Conservation (phyloP, 768 basidiomycete species). For the Guyanaporus albipodus region DNA sequence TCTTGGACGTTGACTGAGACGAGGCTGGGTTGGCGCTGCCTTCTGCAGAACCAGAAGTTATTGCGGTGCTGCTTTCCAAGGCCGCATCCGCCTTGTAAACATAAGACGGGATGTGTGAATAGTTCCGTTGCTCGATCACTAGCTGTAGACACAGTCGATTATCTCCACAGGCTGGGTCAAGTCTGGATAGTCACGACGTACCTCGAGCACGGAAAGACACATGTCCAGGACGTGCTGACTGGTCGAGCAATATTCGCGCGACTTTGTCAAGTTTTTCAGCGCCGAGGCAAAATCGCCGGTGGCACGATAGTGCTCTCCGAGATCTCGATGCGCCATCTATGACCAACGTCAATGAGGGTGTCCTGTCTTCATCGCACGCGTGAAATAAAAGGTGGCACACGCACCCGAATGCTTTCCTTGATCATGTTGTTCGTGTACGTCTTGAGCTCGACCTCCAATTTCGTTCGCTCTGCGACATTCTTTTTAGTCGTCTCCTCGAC, state of each 20-base stretch:
- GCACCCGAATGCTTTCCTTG: conserved; percentile 94
- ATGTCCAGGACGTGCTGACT: conserved; percentile 92
- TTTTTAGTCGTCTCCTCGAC: conserved; percentile 60
- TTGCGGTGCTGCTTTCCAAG: conserved; percentile 55
- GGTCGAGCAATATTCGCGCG: conserved; percentile 88
- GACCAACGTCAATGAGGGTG: background rate
- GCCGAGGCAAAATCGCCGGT: conserved; percentile 69
- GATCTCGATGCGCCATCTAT: conserved; percentile 88
- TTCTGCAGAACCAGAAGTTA: conserved; percentile 30
- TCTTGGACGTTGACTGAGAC: conserved; percentile 33
- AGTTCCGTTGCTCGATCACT: conserved; percentile 81
- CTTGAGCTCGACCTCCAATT: conserved; percentile 91
- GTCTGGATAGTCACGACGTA: conserved; percentile 25
- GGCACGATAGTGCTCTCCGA: conserved; percentile 74
- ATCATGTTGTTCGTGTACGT: conserved; percentile 96
- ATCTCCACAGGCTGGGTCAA: background rate
- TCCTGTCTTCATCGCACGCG: background rate
- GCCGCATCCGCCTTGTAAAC: conserved; percentile 95
- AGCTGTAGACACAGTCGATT: conserved; percentile 43
- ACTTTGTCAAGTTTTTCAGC: conserved; percentile 83
- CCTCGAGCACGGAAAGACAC: conserved; percentile 81
- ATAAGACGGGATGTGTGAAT: conserved; percentile 85
- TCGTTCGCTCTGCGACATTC: conserved; percentile 72
- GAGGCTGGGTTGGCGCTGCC: conserved; percentile 7
- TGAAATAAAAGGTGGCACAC: conserved; percentile 19